A percentile compares a stretch with the other conserved stretches of the same genome.
These are phyloP conservation scores for Asterella californica DNA, from an alignment of 225 moss, liverwort and hornwort species.

Conservation along the genomic window DNA sequence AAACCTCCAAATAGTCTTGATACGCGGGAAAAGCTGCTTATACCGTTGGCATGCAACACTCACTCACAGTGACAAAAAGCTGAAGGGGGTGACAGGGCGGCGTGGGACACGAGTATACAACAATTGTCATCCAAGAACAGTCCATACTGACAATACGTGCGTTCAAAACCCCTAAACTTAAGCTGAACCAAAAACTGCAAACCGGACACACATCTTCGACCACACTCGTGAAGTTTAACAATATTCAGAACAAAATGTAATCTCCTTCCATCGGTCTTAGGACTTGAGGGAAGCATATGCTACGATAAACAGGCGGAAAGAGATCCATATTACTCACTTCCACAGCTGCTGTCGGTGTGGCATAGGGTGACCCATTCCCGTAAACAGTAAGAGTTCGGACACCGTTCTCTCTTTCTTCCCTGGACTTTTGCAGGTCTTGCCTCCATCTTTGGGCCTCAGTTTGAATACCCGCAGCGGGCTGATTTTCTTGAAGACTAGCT, in stretches of 20 bases:
- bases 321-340: constrained; percentile 8
- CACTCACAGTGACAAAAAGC: not conserved
- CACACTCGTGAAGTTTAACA: too few relatives aligned
- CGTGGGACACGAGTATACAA: not conserved
- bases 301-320: not conserved
- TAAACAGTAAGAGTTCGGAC: constrained; percentile 28
- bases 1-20: too few relatives aligned
- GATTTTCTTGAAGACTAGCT: constrained; percentile 16
- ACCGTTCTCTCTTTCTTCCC: constrained; percentile 38
- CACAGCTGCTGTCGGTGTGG: constrained; percentile 5
- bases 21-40: too few relatives aligned
- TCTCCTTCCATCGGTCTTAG: too few relatives aligned
- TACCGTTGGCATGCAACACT: too few relatives aligned
- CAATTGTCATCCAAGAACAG: not conserved
- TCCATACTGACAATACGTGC: not conserved
- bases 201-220: too few relatives aligned
- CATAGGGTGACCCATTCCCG: constrained; percentile 31
- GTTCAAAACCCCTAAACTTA: not conserved
- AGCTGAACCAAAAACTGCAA: not conserved
- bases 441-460: constrained; percentile 43
- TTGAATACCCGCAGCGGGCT: constrained; percentile 10
- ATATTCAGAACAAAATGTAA: too few relatives aligned
- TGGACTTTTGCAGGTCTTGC: constrained; percentile 37
- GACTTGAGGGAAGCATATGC: not conserved
- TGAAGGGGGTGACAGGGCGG: too few relatives aligned